Evolutionary conservation across 1,284 basidiomycete genomes (phyloP), one percentile per base, ranked within the genome.

Genomic region (Ustanciosporium gigantosporum): DNA sequence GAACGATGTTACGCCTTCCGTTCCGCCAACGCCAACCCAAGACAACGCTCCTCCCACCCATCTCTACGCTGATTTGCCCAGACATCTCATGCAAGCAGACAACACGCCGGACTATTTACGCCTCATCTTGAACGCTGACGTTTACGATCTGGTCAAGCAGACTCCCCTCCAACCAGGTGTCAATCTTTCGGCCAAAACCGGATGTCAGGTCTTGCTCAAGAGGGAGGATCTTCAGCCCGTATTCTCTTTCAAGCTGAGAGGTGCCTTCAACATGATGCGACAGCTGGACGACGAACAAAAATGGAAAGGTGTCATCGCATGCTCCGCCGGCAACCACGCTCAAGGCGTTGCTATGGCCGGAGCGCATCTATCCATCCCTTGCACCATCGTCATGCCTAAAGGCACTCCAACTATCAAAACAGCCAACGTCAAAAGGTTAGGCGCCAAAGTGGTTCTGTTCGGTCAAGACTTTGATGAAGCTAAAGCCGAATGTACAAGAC

Each of bases 261-360:
- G 95, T 20, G 95, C 95, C 16, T 98, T 95, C 83, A 99, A 99
- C 80, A 90, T 97, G 79, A 99, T 99, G 95, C 90, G 90, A 5
- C 85, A 85, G 79, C 81, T 99, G 35, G 83, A 83, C 9, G 86
- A 88, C 20, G 90, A 92, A 51, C 92, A 97, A 70, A 85, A 92
- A 62, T 91, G 90, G 89, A 94, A 93, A 79, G 95, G 95, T 52
- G 95, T 99, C 65, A 84, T 98, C 49, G 97, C 95, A 31, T 99
- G 94, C 78, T 94, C 90, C 74, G 95, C 78, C 90, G 94, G 95
- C 17, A 99, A 99, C 76, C 95, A 99, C 79, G 95, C 95, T 0
- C 95, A 99, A 79, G 95, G 95, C 22, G 95, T 99, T 31, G 95
- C 95, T 2, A 84, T 98, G 44, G 92, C 94, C 8, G 92, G 92